Conservation (phyloP, 2,329 filamentous ascomycete genomes). For the Rhynchosporium agropyri region DNA sequence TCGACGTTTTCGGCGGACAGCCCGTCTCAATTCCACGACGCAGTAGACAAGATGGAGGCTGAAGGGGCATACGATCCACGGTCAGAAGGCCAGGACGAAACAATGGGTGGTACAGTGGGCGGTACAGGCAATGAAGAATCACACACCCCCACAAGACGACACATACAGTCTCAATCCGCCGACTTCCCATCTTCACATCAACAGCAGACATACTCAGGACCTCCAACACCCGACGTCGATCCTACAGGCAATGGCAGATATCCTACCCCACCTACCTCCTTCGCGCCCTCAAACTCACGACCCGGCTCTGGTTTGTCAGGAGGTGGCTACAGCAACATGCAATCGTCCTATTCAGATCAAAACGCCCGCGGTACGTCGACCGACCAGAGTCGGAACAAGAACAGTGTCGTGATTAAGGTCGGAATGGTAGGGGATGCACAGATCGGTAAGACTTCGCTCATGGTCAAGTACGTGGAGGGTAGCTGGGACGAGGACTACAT, state of each 20-base stretch:
- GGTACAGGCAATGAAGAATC: slow-evolving; percentile 39
- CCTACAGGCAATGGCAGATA: slow-evolving; percentile 40
- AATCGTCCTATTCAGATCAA: slow-evolving; percentile 41
- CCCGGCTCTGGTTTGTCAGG: slow-evolving; percentile 42
- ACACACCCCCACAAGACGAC: slow-evolving; percentile 41
- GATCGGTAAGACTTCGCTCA: slow-evolving; percentile 97
- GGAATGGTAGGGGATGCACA: slow-evolving; percentile 99
- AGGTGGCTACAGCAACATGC: slow-evolving; percentile 40
- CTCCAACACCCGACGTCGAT: slow-evolving; percentile 38
- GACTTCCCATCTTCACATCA: slow-evolving; percentile 40
- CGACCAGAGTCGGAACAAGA: slow-evolving; percentile 46
- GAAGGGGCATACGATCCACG: slow-evolving; percentile 49
- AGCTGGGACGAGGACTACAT: slow-evolving; percentile 99
- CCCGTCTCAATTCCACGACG: slow-evolving; percentile 56
- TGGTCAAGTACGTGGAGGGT: slow-evolving; percentile 99
- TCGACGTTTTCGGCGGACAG: slow-evolving; percentile 53
- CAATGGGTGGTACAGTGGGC: slow-evolving; percentile 37
- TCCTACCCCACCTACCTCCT: slow-evolving; percentile 41
- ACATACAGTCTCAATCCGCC: slow-evolving; percentile 42
- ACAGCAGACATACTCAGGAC: slow-evolving; percentile 33
- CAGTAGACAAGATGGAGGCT: slow-evolving; percentile 52
- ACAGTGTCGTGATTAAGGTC: slow-evolving; percentile 95
- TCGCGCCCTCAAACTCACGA: slow-evolving; percentile 41
- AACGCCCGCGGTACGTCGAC: slow-evolving; percentile 37
- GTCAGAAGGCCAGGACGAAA: slow-evolving; percentile 37